Base-by-base conservation (phyloP, 2,329 filamentous ascomycete species). In the Calonectria leucothoes region DNA sequence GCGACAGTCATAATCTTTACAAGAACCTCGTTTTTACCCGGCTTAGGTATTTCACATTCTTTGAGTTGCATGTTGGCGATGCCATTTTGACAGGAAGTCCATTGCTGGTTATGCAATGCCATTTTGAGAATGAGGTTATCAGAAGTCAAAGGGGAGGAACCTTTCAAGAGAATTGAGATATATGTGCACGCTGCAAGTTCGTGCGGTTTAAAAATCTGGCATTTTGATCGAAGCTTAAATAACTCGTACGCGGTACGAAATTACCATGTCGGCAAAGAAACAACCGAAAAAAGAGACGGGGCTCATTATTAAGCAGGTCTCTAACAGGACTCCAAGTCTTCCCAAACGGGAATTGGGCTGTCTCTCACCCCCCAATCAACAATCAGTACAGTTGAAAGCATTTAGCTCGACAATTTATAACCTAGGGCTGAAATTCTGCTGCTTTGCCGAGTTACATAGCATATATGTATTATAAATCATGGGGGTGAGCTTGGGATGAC, bases 11-110 rank as follows among this genome's bases (percentile, higher is more conserved):
- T 81, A 69, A 89, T 83, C 81, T 86, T 84, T 64, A 89, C 87
- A 7, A 89, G 82, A 6, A 89, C 88, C 78, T 93, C 90, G 1
- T 87, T 86, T 1, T 87, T 83, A n/a, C 86, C 86, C 0, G 89
- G 87, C 0, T 80, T 75, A 0, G 89, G 89, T 70, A 90, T 83
- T 2, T 87, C 82, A 4, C 80, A 86, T 39, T 88, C 85, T 1
- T 82, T 81, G 35, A 87, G 81, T 61, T 82, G 80, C 31, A 93
- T 85, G 73, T 89, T 89, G 61, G 90, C 88, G 27, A 93, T 78
- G 11, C 91, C 91, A 78, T 91, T 85, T 76, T 91, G 87, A 52
- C 82, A 82, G 2, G 89, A 90, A n/a, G 87, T 83, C 91, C 91
- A 93, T 82, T 90, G 88, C 80, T 85, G 82, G 65, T 81, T 83